These are phyloP conservation scores for Purshia tridentata DNA, from an alignment of 306 rosid species.

Conservation along the genomic window DNA sequence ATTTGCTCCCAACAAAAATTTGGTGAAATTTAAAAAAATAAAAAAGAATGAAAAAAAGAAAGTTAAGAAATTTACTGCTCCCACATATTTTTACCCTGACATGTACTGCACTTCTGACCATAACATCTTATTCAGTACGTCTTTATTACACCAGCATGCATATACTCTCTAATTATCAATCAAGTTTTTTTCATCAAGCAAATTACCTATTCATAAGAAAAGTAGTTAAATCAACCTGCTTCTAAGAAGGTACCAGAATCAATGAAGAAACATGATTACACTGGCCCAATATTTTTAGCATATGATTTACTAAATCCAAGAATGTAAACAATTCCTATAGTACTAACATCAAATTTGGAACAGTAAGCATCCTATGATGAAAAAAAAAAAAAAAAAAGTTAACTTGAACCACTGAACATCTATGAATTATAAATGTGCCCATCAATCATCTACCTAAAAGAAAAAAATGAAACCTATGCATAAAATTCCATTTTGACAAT, in stretches of 20 bases:
- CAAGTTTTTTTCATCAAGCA: too few relatives aligned
- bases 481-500: conserved; percentile 47
- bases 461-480: conserved; percentile 30
- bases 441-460: conserved; percentile 27
- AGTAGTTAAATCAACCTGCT: background rate
- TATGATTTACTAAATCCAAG: conserved; percentile 28
- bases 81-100: too few relatives aligned
- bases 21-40: too few relatives aligned
- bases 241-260: background rate
- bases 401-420: conserved; percentile 21
- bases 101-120: too few relatives aligned
- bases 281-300: conserved; percentile 12
- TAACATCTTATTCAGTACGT: too few relatives aligned
- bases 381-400: conserved; percentile 6
- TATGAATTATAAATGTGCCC: conserved; percentile 13
- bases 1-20: too few relatives aligned
- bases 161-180: too few relatives aligned
- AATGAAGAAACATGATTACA: background rate
- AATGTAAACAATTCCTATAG: conserved; percentile 22
- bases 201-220: background rate
- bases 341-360: conserved; percentile 21
- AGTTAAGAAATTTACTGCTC: too few relatives aligned
- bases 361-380: conserved; percentile 26
- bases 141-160: too few relatives aligned
- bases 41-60: too few relatives aligned